phyloP scores from a whole-genome alignment of 768 basidiomycete species.

The Pisolithus sp. region DNA sequence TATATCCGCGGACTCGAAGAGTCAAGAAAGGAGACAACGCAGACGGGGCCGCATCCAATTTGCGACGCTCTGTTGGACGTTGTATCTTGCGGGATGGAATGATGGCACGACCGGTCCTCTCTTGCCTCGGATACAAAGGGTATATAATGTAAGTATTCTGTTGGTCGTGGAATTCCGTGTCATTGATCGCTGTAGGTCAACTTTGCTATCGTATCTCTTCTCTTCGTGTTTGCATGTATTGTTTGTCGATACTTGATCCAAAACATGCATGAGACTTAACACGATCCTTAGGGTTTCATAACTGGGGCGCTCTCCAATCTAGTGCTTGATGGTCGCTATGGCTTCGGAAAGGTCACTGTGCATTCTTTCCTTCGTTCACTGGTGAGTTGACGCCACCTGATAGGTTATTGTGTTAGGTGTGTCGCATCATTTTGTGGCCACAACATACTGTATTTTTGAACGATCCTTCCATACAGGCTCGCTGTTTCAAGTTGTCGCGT shows the following conservation, averaged over 20 bases:
- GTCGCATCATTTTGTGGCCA: background rate
- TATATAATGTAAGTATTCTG: constrained; percentile 26
- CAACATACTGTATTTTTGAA: too few relatives aligned
- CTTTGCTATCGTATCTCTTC: constrained; percentile 35
- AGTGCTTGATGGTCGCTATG: constrained; percentile 22
- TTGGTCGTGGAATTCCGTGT: background rate
- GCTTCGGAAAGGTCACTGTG: constrained; percentile 28
- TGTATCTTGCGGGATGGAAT: constrained; percentile 34
- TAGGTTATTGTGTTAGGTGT: constrained; percentile 26
- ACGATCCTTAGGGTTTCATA: constrained; percentile 23
- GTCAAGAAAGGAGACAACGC: constrained; percentile 11
- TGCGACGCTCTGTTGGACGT: constrained; percentile 26
- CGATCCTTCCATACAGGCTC: constrained; percentile 15
- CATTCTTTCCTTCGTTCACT: background rate
- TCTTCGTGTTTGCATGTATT: constrained; percentile 37
- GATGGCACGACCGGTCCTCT: constrained; percentile 34
- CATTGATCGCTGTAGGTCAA: constrained; percentile 23
- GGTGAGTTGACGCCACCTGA: background rate
- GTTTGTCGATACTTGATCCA: constrained; percentile 18
- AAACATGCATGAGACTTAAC: background rate
- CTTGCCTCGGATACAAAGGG: constrained; percentile 32
- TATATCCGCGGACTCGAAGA: too few relatives aligned
- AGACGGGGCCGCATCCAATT: constrained; percentile 26
- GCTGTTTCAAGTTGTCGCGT: constrained; percentile 24
- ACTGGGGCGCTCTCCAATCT: constrained; percentile 28